Evolutionary conservation across 2,329 filamentous ascomycete genomes (phyloP), one percentile per base, ranked within the genome.

Genomic region (Trichoderma brevicompactum): DNA sequence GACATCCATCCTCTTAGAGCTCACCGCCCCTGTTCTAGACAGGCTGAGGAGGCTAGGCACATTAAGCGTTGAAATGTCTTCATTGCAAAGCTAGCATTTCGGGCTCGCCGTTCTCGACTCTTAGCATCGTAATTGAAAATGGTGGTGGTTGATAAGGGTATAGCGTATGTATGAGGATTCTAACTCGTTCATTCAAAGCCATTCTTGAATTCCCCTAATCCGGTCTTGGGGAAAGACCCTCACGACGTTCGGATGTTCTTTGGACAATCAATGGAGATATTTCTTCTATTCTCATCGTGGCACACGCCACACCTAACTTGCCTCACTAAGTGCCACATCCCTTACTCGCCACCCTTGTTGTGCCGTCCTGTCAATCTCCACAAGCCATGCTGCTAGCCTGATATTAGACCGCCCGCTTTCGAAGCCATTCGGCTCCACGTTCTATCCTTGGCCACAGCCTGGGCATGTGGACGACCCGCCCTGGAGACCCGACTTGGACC

Each of bases 401-500:
- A 32, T 17, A 34, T 48, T 61, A 55, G 41, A 62, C 28, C 55
- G 40, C 41, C 50, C 58, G 49, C 40, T 17, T 36, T 48, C 28
- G 41, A 55, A 46, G 60, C 60, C 40, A 43, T 41, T 17, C 13
- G 8, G 40, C 63, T 53, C 63, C 54, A 60, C 55, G 63, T 53
- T 43, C 41, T 59, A 65, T 53, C 54, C 63, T 53, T 60, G 63
- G n/a, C 19, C 40, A 15, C 5, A 44, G 5, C 49, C n/a, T 15
- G 64, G 41, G 53, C 41, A 38, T 43, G 46, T 28, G 50, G 7
- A 40, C 23, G 55, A 62, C 56, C 64, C 64, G 56, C 64, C 40
- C 36, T 15, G n/a, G 34, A 17, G 49, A 41, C 41, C 56, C 12
- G 40, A 12, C 8, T 50, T 50, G n/a, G 56, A 56, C 64, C 64